Evolutionary conservation across 805 yeast species (phyloP).

Genomic region (Kluyveromyces nonfermentans): DNA sequence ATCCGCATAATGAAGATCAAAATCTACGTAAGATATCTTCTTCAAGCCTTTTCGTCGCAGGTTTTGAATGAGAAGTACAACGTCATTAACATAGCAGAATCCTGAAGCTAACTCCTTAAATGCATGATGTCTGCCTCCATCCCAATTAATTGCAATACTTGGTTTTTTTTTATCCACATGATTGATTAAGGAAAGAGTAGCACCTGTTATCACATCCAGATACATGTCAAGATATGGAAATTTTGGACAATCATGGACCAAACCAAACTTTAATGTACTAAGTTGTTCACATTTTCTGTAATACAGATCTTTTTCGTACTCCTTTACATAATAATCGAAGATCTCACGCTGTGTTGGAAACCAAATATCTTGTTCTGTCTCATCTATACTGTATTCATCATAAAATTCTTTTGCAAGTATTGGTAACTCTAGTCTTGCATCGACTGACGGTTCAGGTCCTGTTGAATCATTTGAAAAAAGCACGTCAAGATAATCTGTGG

Average conservation of each 20-base stretch:
- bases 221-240: conserved; percentile 48
- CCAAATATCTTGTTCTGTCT: neutral
- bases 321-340: conserved; percentile 8
- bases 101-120: conserved; percentile 49
- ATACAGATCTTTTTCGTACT: conserved; percentile 5
- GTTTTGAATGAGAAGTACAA: conserved; percentile 45
- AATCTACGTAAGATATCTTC: conserved; percentile 51
- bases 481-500: conserved; percentile 31
- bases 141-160: conserved; percentile 54
- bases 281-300: conserved; percentile 6
- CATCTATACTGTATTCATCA: conserved; percentile 3
- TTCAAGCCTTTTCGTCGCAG: conserved; percentile 37
- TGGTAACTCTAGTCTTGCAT: conserved; percentile 11
- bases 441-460: conserved; percentile 12
- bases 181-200: conserved; percentile 43
- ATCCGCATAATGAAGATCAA: conserved; percentile 76
- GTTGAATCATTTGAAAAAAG: conserved; percentile 27
- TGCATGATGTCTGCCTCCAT: conserved; percentile 74
- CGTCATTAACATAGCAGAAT: conserved; percentile 66
- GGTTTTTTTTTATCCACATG: conserved; percentile 24
- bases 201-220: conserved; percentile 42
- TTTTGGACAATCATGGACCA: conserved; percentile 54
- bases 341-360: conserved; percentile 10
- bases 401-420: conserved; percentile 11
- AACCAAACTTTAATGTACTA: conserved; percentile 33